A percentile compares a stretch with the other conserved stretches of the same genome.
Evolutionary conservation across 1,284 basidiomycete genomes (phyloP).

Genomic region (Cystobasidium slooffiae): DNA sequence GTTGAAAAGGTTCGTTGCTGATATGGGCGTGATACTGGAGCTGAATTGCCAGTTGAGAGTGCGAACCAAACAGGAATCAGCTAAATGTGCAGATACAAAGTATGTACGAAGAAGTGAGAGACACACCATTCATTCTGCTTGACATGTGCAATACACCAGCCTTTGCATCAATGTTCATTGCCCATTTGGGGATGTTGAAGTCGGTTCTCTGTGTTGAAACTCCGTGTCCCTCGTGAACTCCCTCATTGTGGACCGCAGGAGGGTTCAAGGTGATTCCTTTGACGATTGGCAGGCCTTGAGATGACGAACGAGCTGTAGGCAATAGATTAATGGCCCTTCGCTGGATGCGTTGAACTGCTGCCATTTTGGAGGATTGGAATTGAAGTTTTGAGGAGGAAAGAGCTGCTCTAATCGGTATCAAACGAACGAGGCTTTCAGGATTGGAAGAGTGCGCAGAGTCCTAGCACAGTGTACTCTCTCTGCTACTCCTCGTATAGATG

Average conservation of each 20-base stretch:
- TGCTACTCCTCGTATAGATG: background rate
- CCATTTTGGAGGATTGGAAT: conserved; percentile 12
- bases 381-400: background rate
- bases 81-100: background rate
- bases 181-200: conserved; percentile 47
- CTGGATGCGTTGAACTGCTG: conserved; percentile 31
- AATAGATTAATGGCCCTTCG: conserved; percentile 71
- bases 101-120: background rate
- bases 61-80: background rate
- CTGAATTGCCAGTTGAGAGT: conserved; percentile 46
- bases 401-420: background rate
- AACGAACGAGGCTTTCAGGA: too few relatives aligned
- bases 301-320: conserved; percentile 75
- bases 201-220: conserved; percentile 16
- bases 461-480: background rate
- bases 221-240: conserved; percentile 61
- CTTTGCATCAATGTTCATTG: conserved; percentile 37
- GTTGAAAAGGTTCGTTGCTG: conserved; percentile 66
- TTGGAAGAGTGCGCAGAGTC: background rate
- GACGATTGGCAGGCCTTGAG: conserved; percentile 72
- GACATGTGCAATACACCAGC: conserved; percentile 67
- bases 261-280: conserved; percentile 72
- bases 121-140: conserved; percentile 72
- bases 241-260: conserved; percentile 63
- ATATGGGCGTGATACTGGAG: conserved; percentile 61